Percentiles rank a stretch among this genome's conserved stretches.
These are phyloP conservation scores for Tetrapisispora arboricola DNA, from an alignment of 805 yeast genomes.

Conservation along the genomic window DNA sequence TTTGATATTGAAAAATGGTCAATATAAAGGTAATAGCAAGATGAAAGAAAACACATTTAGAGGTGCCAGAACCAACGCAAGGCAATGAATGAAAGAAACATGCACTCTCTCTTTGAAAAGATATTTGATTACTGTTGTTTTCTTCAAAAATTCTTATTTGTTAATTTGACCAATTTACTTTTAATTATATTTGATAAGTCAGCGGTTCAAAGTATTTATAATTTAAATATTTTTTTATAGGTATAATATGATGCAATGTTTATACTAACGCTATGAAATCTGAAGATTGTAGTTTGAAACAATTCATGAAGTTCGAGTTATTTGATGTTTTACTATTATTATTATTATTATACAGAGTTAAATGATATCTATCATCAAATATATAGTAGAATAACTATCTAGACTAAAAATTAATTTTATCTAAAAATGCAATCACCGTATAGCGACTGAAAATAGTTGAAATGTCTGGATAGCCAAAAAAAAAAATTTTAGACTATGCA, in stretches of 20 bases:
- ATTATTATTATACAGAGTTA: background rate
- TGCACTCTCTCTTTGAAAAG: background rate
- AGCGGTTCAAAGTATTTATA: too few species aligned
- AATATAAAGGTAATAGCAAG: slow-evolving; percentile 30
- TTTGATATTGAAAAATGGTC: slow-evolving; percentile 51
- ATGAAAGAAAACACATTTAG: slow-evolving; percentile 25
- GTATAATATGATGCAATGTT: too few species aligned
- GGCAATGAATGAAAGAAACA: slow-evolving; percentile 6
- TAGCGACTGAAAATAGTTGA: background rate
- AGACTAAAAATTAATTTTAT: background rate
- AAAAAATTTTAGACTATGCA: too few species aligned
- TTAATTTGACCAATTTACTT: too few species aligned
- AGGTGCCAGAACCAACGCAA: slow-evolving; percentile 29
- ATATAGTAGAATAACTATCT: background rate
- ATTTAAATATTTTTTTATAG: too few species aligned
- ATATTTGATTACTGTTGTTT: too few species aligned
- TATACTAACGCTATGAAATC: too few species aligned
- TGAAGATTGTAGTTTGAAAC: too few species aligned
- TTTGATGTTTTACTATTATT: background rate
- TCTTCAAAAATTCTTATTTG: too few species aligned
- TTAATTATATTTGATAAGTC: too few species aligned
- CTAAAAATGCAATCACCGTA: background rate
- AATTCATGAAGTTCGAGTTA: too few species aligned
- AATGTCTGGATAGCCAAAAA: too few species aligned
- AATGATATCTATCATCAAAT: background rate